Percentiles rank a stretch among this genome's conserved stretches.
Conservation (phyloP, 2,329 filamentous ascomycete species). For the Cryphonectria nitschkei region DNA sequence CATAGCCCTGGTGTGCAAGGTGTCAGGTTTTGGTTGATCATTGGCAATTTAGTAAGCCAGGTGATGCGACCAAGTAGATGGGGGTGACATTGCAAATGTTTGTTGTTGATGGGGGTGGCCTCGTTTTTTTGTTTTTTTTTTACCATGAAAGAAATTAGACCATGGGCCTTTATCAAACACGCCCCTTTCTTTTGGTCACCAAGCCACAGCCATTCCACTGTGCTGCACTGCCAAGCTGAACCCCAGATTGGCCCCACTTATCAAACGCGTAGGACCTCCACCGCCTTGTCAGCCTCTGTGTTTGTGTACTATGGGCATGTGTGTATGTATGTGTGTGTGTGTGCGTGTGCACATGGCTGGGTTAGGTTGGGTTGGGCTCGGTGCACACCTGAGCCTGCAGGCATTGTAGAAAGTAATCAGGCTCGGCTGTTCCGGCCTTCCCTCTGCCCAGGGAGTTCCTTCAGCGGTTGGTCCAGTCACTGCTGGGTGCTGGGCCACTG, state of each 20-base stretch:
- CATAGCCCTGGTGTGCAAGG: background rate
- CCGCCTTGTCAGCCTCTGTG: conserved; percentile 4
- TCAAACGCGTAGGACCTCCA: conserved; percentile 9
- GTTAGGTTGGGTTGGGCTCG: background rate
- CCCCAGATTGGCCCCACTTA: conserved; percentile 8
- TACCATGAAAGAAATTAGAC: conserved; percentile 11
- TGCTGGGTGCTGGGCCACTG: conserved; percentile 2
- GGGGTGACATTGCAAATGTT: background rate
- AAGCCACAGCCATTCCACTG: background rate
- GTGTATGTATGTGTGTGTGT: background rate
- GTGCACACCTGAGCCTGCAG: background rate
- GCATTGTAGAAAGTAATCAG: background rate
- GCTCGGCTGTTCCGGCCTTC: background rate
- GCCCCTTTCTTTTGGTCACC: conserved; percentile 7
- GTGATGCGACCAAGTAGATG: background rate
- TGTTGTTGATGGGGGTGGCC: conserved; percentile 7
- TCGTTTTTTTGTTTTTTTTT: conserved; percentile 5
- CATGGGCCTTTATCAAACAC: conserved; percentile 12
- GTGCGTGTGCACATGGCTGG: background rate
- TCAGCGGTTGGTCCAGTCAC: background rate
- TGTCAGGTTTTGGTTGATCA: background rate
- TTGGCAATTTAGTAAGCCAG: background rate
- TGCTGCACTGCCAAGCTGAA: conserved; percentile 15
- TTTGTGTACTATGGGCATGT: background rate
- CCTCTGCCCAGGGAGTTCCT: background rate